Evolutionary conservation across 73 alveolate genomes (phyloP), one percentile per base, ranked within the genome.

Genomic region (Paramecium tetraurelia): DNA sequence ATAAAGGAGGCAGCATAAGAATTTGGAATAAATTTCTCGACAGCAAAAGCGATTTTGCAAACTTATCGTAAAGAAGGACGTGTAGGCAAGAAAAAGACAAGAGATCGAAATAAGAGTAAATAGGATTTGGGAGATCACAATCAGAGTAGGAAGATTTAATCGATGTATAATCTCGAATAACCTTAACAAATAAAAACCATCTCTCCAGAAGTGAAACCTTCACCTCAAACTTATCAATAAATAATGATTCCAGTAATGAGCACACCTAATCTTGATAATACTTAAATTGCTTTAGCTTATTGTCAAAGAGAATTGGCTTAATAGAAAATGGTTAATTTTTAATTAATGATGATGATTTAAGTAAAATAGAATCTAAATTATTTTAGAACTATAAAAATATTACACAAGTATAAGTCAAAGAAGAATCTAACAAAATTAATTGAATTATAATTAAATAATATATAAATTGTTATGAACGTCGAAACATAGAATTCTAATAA

Each of bases 61-160:
- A 89, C 94, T 24, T 89, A 69, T 83, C 46, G 87, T 8, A 89
- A 89, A 75, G 94, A 89, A 53, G 94, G 94, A 1, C 59, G 94
- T 29, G 57, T 89, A 6, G 94, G 94, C 2, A 89, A 89, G 58
- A 89, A 89, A 85, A 89, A 89, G 53, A 89, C 89, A 29, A 77
- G 94, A 36, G 71, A 89, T 59, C 48, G 94, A 50, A 89, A 80
- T 22, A 80, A 24, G 33, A 44, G 84, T 63, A 63, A 63, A 63
- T 33, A 24, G 29, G 70, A 80, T 31, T 21, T 22, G 22, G 75
- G 44, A 10, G 90, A 22, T 22, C 38, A 21, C n/a, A 72, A 72
- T 40, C 7, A 72, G 2, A 72, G 68, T 6, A 40, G 90, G 16
- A 41, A 80, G 44, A 46, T 80, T 11, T 35, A 80, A 48, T 80